Conservation (phyloP, 805 yeast species). For the Hanseniaspora valbyensis region DNA sequence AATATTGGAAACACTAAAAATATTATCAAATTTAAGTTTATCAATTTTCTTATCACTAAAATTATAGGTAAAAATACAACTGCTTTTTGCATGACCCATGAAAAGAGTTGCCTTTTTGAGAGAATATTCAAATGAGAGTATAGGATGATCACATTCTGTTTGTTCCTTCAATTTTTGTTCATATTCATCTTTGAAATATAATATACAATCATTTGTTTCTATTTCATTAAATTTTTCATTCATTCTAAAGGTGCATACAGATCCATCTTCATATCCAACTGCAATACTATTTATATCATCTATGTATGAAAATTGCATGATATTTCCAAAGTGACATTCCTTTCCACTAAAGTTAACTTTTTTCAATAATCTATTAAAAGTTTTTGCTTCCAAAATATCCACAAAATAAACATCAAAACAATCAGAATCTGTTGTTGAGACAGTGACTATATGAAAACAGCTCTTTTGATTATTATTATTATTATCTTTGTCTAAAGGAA, state of each 20-base stretch:
- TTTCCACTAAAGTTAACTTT: not conserved
- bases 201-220: not conserved
- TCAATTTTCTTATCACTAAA: not conserved
- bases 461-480: not conserved
- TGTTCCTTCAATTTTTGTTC: not conserved
- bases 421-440: constrained; percentile 12
- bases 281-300: not conserved
- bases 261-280: constrained; percentile 13
- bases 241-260: not conserved
- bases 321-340: not conserved
- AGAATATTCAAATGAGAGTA: not conserved
- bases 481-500: not conserved
- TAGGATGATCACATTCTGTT: constrained; percentile 13
- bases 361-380: not conserved
- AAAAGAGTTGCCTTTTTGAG: not conserved
- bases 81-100: constrained; percentile 5
- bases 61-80: not conserved
- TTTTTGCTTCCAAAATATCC: not conserved
- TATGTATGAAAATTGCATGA: constrained; percentile 5
- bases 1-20: not conserved
- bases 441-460: constrained; percentile 1
- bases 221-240: not conserved
- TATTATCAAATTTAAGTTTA: not conserved
- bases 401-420: constrained; percentile 5
- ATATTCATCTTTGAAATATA: not conserved